Evolutionary conservation across 192 early-diverging fungal species (phyloP).

Genomic region (Phycomyces nitens): DNA sequence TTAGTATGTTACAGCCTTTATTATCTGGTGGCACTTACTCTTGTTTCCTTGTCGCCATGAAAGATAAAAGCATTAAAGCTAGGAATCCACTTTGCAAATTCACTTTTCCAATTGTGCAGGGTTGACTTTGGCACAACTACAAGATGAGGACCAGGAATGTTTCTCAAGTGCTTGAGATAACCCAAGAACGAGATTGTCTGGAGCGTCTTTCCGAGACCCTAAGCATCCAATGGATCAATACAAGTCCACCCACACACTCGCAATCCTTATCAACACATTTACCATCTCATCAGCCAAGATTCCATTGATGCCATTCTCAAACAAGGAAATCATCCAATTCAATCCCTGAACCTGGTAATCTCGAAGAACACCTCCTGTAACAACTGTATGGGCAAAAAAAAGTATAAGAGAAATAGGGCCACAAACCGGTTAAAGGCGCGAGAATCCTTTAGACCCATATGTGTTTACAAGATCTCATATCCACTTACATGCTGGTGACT

Average conservation of each 20-base stretch:
- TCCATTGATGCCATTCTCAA: conserved; percentile 97
- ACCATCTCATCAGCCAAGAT: conserved; percentile 98
- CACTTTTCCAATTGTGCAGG: conserved; percentile 92
- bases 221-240: too few species aligned
- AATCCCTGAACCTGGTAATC: conserved; percentile 97
- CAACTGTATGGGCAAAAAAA: conserved; percentile 47
- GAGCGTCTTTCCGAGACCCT: conserved; percentile 94
- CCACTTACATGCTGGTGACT: conserved; percentile 79
- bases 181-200: conserved; percentile 97
- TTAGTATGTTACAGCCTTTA: background rate
- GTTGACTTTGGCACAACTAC: conserved; percentile 97
- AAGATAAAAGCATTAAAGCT: conserved; percentile 83
- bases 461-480: background rate
- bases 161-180: conserved; percentile 82
- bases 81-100: conserved; percentile 91
- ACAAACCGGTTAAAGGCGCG: too few species aligned
- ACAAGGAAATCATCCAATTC: conserved; percentile 97
- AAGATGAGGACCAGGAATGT: conserved; percentile 81
- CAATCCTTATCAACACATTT: too few species aligned
- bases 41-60: conserved; percentile 83
- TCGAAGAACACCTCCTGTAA: conserved; percentile 86
- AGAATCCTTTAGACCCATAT: too few species aligned
- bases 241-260: too few species aligned
- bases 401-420: background rate
- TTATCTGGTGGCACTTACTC: conserved; percentile 57